Conservation (phyloP, 768 basidiomycete species). For the Megacollybia marginata region DNA sequence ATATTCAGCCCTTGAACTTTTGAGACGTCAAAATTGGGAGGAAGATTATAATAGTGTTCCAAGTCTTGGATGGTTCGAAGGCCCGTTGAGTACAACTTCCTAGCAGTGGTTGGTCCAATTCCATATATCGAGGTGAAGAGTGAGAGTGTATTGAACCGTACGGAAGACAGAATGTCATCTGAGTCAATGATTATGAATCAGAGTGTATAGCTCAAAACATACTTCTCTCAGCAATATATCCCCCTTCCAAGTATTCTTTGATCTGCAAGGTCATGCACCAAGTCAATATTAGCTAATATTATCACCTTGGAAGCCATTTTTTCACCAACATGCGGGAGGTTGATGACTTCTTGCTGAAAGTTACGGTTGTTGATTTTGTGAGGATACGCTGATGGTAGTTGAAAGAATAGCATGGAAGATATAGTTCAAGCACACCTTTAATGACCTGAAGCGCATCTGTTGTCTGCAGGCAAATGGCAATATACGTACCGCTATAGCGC, state of each 20-base stretch:
- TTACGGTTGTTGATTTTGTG: constrained; percentile 28
- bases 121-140: constrained; percentile 62
- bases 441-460: constrained; percentile 25
- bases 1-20: not conserved
- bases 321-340: constrained; percentile 41
- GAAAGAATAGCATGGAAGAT: not conserved
- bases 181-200: not conserved
- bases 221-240: constrained; percentile 57
- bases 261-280: constrained; percentile 31
- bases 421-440: constrained; percentile 37
- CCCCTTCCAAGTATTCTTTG: constrained; percentile 49
- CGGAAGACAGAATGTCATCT: constrained; percentile 41
- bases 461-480: not conserved
- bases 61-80: constrained; percentile 66
- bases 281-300: not conserved
- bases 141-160: constrained; percentile 50
- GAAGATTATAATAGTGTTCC: constrained; percentile 53
- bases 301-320: constrained; percentile 44
- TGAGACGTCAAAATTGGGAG: constrained; percentile 11
- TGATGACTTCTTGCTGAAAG: constrained; percentile 28
- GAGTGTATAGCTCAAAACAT: constrained; percentile 8
- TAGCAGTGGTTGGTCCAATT: constrained; percentile 66
- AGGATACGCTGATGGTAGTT: constrained; percentile 38
- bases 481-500: constrained; percentile 58
- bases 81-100: constrained; percentile 55